Base-by-base conservation (phyloP, 2,329 filamentous ascomycete species). In the Paecilomyces variotii region DNA sequence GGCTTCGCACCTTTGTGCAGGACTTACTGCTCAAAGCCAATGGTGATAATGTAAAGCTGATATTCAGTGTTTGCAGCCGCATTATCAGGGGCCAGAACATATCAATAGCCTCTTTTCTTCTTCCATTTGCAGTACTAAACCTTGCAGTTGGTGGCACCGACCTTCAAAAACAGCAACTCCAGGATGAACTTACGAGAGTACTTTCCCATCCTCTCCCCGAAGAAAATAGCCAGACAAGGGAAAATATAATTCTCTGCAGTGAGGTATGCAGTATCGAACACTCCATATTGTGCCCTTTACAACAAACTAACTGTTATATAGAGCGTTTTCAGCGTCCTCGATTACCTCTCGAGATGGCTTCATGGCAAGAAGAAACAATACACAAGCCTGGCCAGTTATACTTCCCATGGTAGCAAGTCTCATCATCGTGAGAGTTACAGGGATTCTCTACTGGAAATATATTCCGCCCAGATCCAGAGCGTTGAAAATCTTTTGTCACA, bases 321-420 rank as follows among this genome's bases (percentile, higher is more conserved):
- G 89, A 91, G 89, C 58, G 87, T 97, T 1, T 99, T 99, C 71
- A 85, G 88, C 53, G 84, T 95, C 3, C 81, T 99, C 0, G 95
- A 99, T 72, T 97, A 99, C 71, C 84, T 93, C 61, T 91, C 91
- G 68, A 84, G 88, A 63, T 99, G 93, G 91, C 78, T 95, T 26
- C 91, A 96, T 66, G 84, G 87, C 57, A 95, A 90, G 71, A 84
- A 84, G 72, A 80, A 82, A 72, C 76, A 76, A 53, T 66, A 74
- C 34, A 74, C 71, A 60, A 65, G 67, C 53, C 58, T 74, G 9
- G 65, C 58, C 30, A 64, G 64, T 28, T 68, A 67, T 58, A 59
- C 60, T 10, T 60, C 67, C 51, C 68, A 72, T 54, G 63, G 63
- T 7, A 67, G 65, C 58, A 71, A 71, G 34, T 60, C 62, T 9